These are phyloP conservation scores for Yamadazyma oceani DNA, from an alignment of 1,139 yeast species.

Conservation along the genomic window DNA sequence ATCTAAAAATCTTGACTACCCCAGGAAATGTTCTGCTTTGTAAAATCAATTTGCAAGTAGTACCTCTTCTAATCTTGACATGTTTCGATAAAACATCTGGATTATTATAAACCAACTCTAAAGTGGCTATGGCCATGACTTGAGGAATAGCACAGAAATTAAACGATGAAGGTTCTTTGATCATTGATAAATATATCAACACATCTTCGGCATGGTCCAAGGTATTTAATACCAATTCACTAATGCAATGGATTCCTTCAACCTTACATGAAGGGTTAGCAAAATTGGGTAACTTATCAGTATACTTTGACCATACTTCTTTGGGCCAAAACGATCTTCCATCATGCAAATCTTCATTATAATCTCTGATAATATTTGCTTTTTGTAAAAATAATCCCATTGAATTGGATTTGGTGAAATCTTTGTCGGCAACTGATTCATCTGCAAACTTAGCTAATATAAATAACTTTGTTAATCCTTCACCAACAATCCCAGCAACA, in stretches of 20 bases:
- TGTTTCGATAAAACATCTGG: constrained; percentile 65
- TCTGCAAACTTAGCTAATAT: constrained; percentile 68
- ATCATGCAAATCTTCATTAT: constrained; percentile 86
- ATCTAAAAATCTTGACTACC: constrained; percentile 71
- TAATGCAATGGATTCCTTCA: constrained; percentile 69
- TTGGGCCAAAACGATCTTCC: constrained; percentile 96
- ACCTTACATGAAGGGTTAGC: constrained; percentile 34
- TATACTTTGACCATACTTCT: constrained; percentile 86
- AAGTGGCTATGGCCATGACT: constrained; percentile 96
- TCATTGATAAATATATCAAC: constrained; percentile 70
- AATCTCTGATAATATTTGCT: constrained; percentile 94
- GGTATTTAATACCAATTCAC: constrained; percentile 79
- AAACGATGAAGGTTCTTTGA: constrained; percentile 81
- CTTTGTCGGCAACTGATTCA: constrained; percentile 45
- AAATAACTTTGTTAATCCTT: constrained; percentile 83
- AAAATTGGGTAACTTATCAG: constrained; percentile 63
- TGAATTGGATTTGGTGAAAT: constrained; percentile 64
- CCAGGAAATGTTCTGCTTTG: constrained; percentile 73
- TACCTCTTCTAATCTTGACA: constrained; percentile 92
- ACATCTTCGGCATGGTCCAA: constrained; percentile 77
- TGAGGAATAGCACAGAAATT: constrained; percentile 97
- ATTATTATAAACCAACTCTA: constrained; percentile 84
- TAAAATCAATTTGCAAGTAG: constrained; percentile 75
- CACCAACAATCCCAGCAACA: constrained; percentile 98
- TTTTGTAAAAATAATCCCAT: constrained; percentile 97